Conservation (phyloP, 2,329 filamentous ascomycete genomes). For the Knufia petricola region DNA sequence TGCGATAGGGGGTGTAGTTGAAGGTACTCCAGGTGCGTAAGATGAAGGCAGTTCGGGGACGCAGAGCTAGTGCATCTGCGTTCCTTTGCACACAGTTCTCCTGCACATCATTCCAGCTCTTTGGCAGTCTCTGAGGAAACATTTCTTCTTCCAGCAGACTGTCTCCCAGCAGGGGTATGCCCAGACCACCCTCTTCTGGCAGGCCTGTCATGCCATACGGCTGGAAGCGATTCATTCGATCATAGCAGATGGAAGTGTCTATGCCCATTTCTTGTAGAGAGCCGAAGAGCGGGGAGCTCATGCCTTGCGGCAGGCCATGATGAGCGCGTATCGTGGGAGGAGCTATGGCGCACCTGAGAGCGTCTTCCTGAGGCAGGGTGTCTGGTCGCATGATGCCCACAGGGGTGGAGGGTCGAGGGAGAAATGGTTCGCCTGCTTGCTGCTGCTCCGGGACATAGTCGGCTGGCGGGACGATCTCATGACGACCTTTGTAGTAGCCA, state of each 20-base stretch:
- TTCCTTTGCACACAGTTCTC: slow-evolving; percentile 57
- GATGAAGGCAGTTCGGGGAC: slow-evolving; percentile 17
- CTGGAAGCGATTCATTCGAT: slow-evolving; percentile 60
- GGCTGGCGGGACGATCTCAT: slow-evolving; percentile 11
- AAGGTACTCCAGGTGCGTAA: slow-evolving; percentile 22
- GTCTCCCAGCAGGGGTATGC: slow-evolving; percentile 13
- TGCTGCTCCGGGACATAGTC: slow-evolving; percentile 19
- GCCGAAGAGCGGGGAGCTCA: slow-evolving; percentile 47
- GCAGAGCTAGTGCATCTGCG: slow-evolving; percentile 34
- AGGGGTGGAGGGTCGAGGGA: not conserved
- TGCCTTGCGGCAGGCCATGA: slow-evolving; percentile 19
- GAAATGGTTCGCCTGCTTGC: slow-evolving; percentile 2
- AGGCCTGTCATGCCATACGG: slow-evolving; percentile 35
- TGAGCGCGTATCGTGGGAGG: slow-evolving; percentile 17
- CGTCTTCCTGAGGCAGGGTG: not conserved
- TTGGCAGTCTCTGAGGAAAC: slow-evolving; percentile 44
- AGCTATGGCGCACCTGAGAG: slow-evolving; percentile 7
- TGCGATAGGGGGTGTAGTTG: slow-evolving; percentile 18
- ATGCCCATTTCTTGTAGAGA: slow-evolving; percentile 52
- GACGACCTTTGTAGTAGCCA: slow-evolving; percentile 3
- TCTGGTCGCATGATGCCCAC: not conserved
- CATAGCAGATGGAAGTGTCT: slow-evolving; percentile 56
- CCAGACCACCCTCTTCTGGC: slow-evolving; percentile 23
- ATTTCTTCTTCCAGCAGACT: slow-evolving; percentile 17
- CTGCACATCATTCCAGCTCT: slow-evolving; percentile 62